Percentiles rank a stretch among this genome's conserved stretches.
Evolutionary conservation across 2,329 filamentous ascomycete species (phyloP).

Genomic region (Trichoderma sp.): DNA sequence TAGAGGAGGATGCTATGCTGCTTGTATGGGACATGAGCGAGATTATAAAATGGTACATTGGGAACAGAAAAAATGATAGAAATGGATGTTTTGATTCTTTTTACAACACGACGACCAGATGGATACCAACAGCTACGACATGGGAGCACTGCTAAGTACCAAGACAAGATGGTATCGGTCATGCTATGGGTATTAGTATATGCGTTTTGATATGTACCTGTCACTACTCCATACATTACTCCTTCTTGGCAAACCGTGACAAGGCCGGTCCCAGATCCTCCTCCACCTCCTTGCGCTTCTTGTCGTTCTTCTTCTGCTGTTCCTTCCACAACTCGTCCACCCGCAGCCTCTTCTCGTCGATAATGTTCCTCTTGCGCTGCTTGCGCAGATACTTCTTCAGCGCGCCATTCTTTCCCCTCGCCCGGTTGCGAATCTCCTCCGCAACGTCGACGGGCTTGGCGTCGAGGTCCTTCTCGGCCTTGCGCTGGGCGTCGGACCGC

Average conservation of each 20-base stretch:
- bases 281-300: conserved; percentile 61
- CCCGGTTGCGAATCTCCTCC: conserved; percentile 69
- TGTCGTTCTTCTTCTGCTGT: conserved; percentile 64
- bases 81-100: neutral
- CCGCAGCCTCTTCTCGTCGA: conserved; percentile 89
- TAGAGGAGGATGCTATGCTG: neutral
- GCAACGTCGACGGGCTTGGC: conserved; percentile 57
- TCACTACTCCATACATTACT: conserved; percentile 34
- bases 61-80: conserved; percentile 8
- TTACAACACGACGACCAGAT: neutral
- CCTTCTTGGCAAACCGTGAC: conserved; percentile 77
- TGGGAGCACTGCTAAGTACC: neutral
- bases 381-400: conserved; percentile 87
- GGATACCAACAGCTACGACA: no score
- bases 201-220: conserved; percentile 14
- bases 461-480: conserved; percentile 78
- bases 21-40: neutral
- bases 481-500: conserved; percentile 72
- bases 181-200: conserved; percentile 24
- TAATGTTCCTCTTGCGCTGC: conserved; percentile 87
- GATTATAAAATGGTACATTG: neutral
- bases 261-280: conserved; percentile 81
- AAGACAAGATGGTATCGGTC: neutral
- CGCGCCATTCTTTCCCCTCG: conserved; percentile 84
- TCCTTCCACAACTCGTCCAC: conserved; percentile 80